Percentiles rank a stretch among this genome's conserved stretches.
These are phyloP conservation scores for Mercurialis annua DNA, from an alignment of 345 rosid species.

Conservation along the genomic window DNA sequence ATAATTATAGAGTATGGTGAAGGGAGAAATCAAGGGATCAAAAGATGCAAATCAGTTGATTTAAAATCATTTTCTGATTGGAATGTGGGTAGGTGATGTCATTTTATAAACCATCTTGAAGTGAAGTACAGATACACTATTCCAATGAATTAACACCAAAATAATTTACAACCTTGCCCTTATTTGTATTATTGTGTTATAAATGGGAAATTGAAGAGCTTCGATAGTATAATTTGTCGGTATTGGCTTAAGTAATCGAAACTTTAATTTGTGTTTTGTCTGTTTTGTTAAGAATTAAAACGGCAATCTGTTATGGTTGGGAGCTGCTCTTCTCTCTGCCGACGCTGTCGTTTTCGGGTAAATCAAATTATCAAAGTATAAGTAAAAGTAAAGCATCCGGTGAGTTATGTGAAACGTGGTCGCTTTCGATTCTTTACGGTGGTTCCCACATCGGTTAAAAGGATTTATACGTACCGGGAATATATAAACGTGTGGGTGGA, in stretches of 20 bases:
- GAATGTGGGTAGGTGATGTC: neutral
- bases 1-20: no score
- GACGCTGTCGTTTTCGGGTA: slow-evolving; percentile 38
- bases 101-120: neutral
- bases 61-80: neutral
- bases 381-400: no score
- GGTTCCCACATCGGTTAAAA: slow-evolving; percentile 23
- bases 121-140: no score
- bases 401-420: slow-evolving; percentile 25
- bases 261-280: no score
- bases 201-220: neutral
- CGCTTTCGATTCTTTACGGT: slow-evolving; percentile 4
- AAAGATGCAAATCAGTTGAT: neutral
- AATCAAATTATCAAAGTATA: slow-evolving; percentile 5
- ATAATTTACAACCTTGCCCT: no score
- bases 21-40: no score
- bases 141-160: no score
- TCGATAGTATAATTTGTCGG: slow-evolving; percentile 18
- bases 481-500: slow-evolving; percentile 5
- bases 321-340: slow-evolving; percentile 27
- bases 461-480: neutral
- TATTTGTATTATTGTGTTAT: neutral
- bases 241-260: neutral
- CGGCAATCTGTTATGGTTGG: neutral
- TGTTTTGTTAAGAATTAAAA: no score